These are phyloP conservation scores for Mucor circinelloides DNA, from an alignment of 371 early-diverging fungal species.

Conservation along the genomic window DNA sequence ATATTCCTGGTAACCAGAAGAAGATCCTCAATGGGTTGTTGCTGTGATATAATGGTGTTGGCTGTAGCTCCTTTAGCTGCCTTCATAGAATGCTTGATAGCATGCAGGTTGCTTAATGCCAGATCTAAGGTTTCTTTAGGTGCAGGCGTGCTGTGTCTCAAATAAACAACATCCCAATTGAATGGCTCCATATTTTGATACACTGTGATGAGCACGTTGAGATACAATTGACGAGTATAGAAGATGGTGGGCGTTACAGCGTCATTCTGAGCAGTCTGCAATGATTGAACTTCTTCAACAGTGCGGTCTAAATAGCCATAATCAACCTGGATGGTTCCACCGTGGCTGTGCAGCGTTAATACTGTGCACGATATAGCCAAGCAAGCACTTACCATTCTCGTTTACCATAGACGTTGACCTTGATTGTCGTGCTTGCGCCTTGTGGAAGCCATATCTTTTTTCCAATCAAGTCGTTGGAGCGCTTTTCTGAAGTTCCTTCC, in stretches of 20 bases:
- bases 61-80: not conserved
- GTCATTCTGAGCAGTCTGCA: not conserved
- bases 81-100: not conserved
- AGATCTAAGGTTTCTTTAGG: conserved; percentile 15
- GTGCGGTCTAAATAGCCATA: conserved; percentile 64
- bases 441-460: conserved; percentile 51
- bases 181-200: conserved; percentile 64
- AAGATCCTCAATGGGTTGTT: conserved; percentile 15
- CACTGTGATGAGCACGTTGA: conserved; percentile 76
- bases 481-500: conserved; percentile 45
- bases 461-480: not conserved
- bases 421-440: conserved; percentile 54
- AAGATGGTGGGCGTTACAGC: conserved; percentile 39
- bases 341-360: conserved; percentile 35
- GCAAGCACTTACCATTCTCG: conserved; percentile 28
- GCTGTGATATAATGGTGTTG: not conserved
- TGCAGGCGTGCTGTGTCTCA: conserved; percentile 41
- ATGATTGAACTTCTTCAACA: not conserved
- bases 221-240: conserved; percentile 70
- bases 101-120: conserved; percentile 13
- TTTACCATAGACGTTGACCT: conserved; percentile 75
- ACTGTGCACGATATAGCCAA: not conserved
- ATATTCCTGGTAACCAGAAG: conserved; percentile 7
- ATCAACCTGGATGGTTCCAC: conserved; percentile 73
- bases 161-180: conserved; percentile 69